Evolutionary conservation across 345 rosid genomes (phyloP).

Genomic region (Camelina sativa): DNA sequence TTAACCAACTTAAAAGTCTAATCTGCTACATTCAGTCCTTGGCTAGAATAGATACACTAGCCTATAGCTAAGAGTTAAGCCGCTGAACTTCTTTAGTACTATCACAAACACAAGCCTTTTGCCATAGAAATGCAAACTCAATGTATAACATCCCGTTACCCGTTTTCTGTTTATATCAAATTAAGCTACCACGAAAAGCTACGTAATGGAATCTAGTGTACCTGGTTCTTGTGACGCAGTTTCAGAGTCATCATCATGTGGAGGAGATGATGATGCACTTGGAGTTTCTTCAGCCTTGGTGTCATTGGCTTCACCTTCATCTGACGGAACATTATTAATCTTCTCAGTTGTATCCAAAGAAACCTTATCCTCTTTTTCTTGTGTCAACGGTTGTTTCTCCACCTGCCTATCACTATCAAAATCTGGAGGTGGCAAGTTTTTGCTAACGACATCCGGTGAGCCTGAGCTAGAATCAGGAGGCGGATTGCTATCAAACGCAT

Average conservation of each 20-base stretch:
- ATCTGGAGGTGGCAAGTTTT: conserved; percentile 2
- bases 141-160: neutral
- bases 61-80: conserved; percentile 3
- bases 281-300: conserved; percentile 35
- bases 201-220: conserved; percentile 26
- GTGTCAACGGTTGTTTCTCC: conserved; percentile 26
- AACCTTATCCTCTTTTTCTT: conserved; percentile 35
- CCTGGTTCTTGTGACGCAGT: conserved; percentile 56
- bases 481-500: neutral
- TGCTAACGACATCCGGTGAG: neutral
- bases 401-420: conserved; percentile 1
- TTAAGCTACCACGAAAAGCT: conserved; percentile 12
- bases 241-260: conserved; percentile 34
- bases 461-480: conserved; percentile 14
- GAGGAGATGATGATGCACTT: conserved; percentile 24
- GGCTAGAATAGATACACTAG: neutral
- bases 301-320: conserved; percentile 37
- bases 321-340: conserved; percentile 40
- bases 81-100: neutral
- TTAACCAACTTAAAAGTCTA: conserved; percentile 7
- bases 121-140: neutral
- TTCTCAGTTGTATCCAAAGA: conserved; percentile 26
- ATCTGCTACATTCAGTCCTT: conserved; percentile 7
- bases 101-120: neutral
- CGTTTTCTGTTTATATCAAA: neutral